Percentiles rank a stretch among this genome's conserved stretches.
Evolutionary conservation across 2,329 filamentous ascomycete species (phyloP).

Genomic region (Ceratocystis cubensis): DNA sequence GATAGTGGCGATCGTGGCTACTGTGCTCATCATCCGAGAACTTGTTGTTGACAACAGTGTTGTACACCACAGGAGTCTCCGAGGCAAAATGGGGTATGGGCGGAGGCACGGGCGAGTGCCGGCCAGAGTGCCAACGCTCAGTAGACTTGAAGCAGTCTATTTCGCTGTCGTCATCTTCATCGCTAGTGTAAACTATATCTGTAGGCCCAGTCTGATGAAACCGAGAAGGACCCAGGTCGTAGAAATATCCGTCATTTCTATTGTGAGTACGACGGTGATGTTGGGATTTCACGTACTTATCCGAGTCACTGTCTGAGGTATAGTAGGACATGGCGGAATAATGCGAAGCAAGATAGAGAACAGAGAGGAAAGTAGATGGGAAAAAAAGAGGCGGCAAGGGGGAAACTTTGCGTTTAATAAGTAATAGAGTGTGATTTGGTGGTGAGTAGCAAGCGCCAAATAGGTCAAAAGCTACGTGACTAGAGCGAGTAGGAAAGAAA

Average conservation of each 20-base stretch:
- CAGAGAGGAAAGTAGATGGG: neutral
- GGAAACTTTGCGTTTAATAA: neutral
- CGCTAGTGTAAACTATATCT: neutral
- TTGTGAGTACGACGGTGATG: neutral
- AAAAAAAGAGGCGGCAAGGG: neutral
- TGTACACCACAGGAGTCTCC: constrained; percentile 11
- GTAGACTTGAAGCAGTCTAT: neutral
- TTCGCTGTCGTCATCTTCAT: neutral
- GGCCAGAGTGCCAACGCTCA: neutral
- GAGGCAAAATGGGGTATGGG: neutral
- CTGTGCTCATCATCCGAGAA: constrained; percentile 11
- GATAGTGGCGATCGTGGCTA: neutral
- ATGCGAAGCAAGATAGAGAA: neutral
- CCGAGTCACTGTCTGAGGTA: neutral
- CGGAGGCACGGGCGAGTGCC: neutral
- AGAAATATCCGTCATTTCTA: neutral
- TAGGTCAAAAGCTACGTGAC: neutral
- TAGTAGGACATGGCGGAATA: neutral
- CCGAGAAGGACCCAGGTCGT: constrained; percentile 5
- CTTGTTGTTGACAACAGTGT: constrained; percentile 3
- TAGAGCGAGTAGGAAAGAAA: neutral
- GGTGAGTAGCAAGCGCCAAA: neutral
- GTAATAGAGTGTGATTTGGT: neutral
- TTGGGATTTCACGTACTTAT: neutral
- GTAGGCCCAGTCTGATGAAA: constrained; percentile 7